Percentiles rank a stretch among this genome's conserved stretches.
phyloP scores from a whole-genome alignment of 139 green algal genomes.

The Gonium pectorale region DNA sequence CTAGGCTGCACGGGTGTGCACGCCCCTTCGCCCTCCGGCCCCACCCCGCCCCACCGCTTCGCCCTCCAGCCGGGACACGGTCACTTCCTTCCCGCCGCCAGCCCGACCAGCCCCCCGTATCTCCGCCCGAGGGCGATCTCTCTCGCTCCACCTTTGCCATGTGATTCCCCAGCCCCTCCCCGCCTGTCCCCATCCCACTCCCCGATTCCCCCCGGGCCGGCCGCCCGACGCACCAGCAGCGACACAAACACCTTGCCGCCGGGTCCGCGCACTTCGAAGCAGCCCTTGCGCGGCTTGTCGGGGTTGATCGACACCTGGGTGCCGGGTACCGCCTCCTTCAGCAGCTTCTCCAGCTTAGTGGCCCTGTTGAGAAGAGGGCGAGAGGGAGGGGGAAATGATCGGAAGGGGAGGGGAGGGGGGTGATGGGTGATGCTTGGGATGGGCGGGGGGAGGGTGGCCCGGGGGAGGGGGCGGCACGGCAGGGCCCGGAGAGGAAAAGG shows the following conservation, averaged over 20 bases:
- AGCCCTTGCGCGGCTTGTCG: constrained; percentile 62
- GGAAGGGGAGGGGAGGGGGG: too few species aligned
- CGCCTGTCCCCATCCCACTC: background rate
- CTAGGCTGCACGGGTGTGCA: too few species aligned
- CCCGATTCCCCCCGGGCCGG: too few species aligned
- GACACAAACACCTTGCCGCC: constrained; percentile 50
- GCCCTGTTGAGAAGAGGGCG: constrained; percentile 14
- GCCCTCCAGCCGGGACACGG: background rate
- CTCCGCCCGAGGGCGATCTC: background rate
- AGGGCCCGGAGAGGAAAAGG: too few species aligned
- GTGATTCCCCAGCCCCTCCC: background rate
- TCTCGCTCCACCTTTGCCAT: background rate
- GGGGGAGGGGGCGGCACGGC: too few species aligned
- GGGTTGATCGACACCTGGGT: constrained; percentile 50
- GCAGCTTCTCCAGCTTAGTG: constrained; percentile 53
- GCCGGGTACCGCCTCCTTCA: constrained; percentile 45
- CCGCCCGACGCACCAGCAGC: constrained; percentile 42
- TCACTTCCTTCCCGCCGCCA: background rate
- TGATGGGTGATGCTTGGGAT: too few species aligned
- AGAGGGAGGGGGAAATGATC: too few species aligned
- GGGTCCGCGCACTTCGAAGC: constrained; percentile 55
- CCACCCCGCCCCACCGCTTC: too few species aligned
- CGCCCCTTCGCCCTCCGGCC: too few species aligned
- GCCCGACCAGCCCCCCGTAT: background rate
- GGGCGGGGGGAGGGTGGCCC: too few species aligned